Percentiles rank a stretch among this genome's conserved stretches.
Evolutionary conservation across 176 grass and related monocot genomes (phyloP).

Genomic region (Lolium multiflorum): DNA sequence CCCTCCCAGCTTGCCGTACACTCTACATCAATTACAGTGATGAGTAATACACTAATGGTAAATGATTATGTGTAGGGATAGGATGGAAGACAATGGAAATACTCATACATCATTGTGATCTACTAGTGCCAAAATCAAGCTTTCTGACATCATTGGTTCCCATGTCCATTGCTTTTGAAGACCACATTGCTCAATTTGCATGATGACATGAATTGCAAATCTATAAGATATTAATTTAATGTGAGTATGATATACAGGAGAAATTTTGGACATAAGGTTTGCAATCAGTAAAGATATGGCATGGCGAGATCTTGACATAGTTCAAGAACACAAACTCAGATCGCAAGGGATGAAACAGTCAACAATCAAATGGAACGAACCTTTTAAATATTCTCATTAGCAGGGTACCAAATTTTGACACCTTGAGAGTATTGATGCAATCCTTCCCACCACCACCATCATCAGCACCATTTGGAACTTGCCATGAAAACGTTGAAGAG

Average conservation of each 20-base stretch:
- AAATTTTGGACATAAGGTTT: slow-evolving; percentile 26
- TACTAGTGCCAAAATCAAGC: slow-evolving; percentile 85
- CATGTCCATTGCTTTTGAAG: slow-evolving; percentile 96
- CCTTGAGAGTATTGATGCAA: slow-evolving; percentile 77
- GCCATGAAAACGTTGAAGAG: slow-evolving; percentile 82
- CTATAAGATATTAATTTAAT: slow-evolving; percentile 58
- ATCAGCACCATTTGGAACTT: slow-evolving; percentile 81
- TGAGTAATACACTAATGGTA: slow-evolving; percentile 5
- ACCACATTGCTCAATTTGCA: slow-evolving; percentile 72
- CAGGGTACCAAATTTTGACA: slow-evolving; percentile 56
- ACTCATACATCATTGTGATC: slow-evolving; percentile 83
- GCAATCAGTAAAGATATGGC: slow-evolving; percentile 25
- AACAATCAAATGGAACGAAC: slow-evolving; percentile 48
- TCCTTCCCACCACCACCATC: slow-evolving; percentile 86
- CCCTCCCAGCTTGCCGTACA: slow-evolving; percentile 83
- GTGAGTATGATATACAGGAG: slow-evolving; percentile 30
- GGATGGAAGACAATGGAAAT: slow-evolving; percentile 42
- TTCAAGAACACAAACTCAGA: slow-evolving; percentile 23
- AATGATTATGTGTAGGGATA: slow-evolving; percentile 30
- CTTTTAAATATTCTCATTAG: slow-evolving; percentile 85
- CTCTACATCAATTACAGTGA: slow-evolving; percentile 58
- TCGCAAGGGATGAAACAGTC: slow-evolving; percentile 36
- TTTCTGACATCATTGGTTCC: slow-evolving; percentile 90
- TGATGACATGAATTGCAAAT: slow-evolving; percentile 73
- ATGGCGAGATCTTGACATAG: slow-evolving; percentile 34